Base-by-base conservation (phyloP, 2,329 filamentous ascomycete genomes). In the Fusarium proliferatum region DNA sequence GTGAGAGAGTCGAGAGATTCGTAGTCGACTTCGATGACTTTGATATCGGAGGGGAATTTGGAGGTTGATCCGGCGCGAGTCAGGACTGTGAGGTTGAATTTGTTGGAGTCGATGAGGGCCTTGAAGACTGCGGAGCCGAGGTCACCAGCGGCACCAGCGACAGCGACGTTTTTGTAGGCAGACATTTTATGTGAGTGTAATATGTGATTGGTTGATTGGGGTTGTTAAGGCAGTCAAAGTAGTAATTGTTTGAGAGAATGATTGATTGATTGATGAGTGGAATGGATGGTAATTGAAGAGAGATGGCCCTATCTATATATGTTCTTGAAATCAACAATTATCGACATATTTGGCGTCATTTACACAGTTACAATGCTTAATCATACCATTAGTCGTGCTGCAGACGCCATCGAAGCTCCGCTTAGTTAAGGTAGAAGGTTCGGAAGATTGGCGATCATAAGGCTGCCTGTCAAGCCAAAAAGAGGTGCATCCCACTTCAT, bases 1-100 rank as follows among this genome's bases (percentile, higher is more conserved):
- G 80, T 84, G 19, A 92, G 84, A 28, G 86, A 86, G 0, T 84
- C 79, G 5, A 85, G 77, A 3, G 84, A 85, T 19, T 84, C 81
- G 53, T 82, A 81, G 74, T 84, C 84, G 34, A 82, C 79, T 28
- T 83, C 77, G 8, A 79, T 67, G n/a, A 82, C 80, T 7, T 80
- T 77, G 21, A 72, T 73, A 15, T 74, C 76, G 2, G 68, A 38
- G 13, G 80, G 80, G 63, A 81, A 81, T 4, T 79, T 79, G 1
- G 82, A 79, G 3, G 67, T 76, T 11, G 88, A 90, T 45, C 83
- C 83, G 28, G 76, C 62, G 36, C 83, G 82, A 36, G 79, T 78
- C 9, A 85, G 75, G 30, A 83, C 79, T 19, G 76, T 80, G 55
- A 85, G 55, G 68, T 81, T 79, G 78, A 84, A 84, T 28, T 79